Evolutionary conservation across 2,329 filamentous ascomycete species (phyloP).

Genomic region (Cryphonectria parasitica): DNA sequence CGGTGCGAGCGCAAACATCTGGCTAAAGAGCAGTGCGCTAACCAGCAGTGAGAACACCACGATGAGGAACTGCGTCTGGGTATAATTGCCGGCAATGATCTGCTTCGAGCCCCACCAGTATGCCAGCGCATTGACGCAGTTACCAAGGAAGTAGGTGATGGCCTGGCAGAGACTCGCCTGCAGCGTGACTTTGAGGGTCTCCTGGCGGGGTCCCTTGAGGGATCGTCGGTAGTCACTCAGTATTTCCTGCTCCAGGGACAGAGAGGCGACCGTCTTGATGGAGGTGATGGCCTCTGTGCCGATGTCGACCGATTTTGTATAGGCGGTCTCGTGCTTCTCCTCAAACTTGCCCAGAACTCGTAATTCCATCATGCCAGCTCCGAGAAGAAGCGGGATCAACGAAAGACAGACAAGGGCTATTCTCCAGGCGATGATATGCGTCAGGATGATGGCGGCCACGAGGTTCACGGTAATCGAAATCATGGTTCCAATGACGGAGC

Average conservation of each 20-base stretch:
- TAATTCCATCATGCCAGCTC: constrained; percentile 71
- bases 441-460: constrained; percentile 67
- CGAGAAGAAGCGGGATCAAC: constrained; percentile 69
- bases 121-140: constrained; percentile 48
- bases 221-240: constrained; percentile 57
- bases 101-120: constrained; percentile 66
- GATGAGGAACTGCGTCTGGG: constrained; percentile 60
- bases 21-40: constrained; percentile 59
- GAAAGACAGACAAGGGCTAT: constrained; percentile 75
- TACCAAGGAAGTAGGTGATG: constrained; percentile 28
- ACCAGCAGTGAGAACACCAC: constrained; percentile 56
- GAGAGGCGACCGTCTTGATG: constrained; percentile 64
- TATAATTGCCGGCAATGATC: constrained; percentile 57
- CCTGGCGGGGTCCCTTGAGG: constrained; percentile 56
- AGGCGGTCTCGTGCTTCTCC: constrained; percentile 66
- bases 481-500: constrained; percentile 70
- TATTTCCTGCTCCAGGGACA: constrained; percentile 58
- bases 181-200: constrained; percentile 39
- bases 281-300: constrained; percentile 69
- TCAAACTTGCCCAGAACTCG: constrained; percentile 65
- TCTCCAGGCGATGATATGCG: constrained; percentile 75
- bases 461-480: constrained; percentile 72
- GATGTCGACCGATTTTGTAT: constrained; percentile 64
- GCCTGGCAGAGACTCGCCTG: constrained; percentile 27
- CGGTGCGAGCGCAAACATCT: constrained; percentile 62